Percentiles rank a stretch among this genome's conserved stretches.
These are phyloP conservation scores for Sphenostylis stenocarpa DNA, from an alignment of 306 rosid species.

Conservation along the genomic window DNA sequence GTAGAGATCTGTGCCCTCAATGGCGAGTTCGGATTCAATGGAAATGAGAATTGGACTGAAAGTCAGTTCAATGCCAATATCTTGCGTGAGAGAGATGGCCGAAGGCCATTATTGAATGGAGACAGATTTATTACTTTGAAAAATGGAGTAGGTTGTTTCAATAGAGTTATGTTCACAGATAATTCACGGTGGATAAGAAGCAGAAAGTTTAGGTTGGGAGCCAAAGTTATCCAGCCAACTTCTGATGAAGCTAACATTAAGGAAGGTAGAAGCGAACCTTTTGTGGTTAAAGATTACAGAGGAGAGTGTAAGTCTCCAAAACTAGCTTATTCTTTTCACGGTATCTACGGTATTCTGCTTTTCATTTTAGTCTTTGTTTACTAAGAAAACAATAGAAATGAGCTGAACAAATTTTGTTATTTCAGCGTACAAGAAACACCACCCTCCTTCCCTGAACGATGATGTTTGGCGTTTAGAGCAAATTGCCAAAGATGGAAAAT, in stretches of 20 bases:
- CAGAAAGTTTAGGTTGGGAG: conserved; percentile 49
- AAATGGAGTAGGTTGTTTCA: conserved; percentile 5
- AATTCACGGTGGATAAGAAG: not conserved
- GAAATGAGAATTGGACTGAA: conserved; percentile 43
- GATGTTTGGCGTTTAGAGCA: conserved; percentile 9
- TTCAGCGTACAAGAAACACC: conserved; percentile 11
- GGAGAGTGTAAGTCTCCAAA: conserved; percentile 11
- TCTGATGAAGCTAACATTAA: conserved; percentile 32
- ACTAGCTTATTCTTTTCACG: not conserved
- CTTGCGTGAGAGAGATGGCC: not conserved
- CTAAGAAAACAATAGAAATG: not conserved
- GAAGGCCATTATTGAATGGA: conserved; percentile 8
- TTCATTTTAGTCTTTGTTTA: not conserved
- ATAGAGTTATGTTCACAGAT: not conserved
- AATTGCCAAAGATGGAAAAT: conserved; percentile 3
- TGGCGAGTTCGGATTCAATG: conserved; percentile 42
- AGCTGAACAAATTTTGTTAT: not conserved
- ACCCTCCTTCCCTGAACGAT: conserved; percentile 10
- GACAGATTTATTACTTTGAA: conserved; percentile 20
- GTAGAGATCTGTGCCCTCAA: conserved; percentile 39
- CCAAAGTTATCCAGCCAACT: conserved; percentile 16
- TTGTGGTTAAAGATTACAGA: conserved; percentile 18
- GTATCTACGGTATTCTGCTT: not conserved
- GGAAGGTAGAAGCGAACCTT: conserved; percentile 43
- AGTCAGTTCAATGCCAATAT: conserved; percentile 2